Evolutionary conservation across 306 rosid genomes (phyloP).

Genomic region (Cucurbita moschata): DNA sequence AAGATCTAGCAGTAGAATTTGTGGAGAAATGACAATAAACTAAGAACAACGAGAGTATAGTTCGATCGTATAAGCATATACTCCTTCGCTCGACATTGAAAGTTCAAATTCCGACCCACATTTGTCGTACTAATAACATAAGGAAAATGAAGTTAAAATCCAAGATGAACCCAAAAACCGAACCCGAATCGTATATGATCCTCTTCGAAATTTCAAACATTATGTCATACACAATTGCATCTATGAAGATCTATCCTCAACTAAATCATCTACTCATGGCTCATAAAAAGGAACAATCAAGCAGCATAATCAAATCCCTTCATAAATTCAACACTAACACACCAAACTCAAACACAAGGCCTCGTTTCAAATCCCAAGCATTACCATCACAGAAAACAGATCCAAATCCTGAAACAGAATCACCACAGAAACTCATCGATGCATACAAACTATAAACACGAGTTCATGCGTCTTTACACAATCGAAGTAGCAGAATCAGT

Average conservation of each 20-base stretch:
- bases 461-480: neutral
- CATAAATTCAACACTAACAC: neutral
- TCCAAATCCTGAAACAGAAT: neutral
- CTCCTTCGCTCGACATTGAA: neutral
- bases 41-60: neutral
- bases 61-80: too few relatives aligned
- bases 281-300: neutral
- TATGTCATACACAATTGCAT: neutral
- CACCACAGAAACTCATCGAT: neutral
- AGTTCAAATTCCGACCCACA: neutral
- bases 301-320: neutral
- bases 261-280: neutral
- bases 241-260: neutral
- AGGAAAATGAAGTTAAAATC: too few relatives aligned
- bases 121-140: neutral
- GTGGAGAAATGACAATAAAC: neutral
- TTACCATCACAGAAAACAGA: neutral
- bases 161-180: neutral
- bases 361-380: neutral
- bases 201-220: neutral
- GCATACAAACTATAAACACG: neutral
- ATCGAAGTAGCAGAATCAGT: neutral
- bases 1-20: neutral
- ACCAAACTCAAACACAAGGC: neutral
- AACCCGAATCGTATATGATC: neutral